Conservation (phyloP, 345 rosid species). For the Ceriops tagal region DNA sequence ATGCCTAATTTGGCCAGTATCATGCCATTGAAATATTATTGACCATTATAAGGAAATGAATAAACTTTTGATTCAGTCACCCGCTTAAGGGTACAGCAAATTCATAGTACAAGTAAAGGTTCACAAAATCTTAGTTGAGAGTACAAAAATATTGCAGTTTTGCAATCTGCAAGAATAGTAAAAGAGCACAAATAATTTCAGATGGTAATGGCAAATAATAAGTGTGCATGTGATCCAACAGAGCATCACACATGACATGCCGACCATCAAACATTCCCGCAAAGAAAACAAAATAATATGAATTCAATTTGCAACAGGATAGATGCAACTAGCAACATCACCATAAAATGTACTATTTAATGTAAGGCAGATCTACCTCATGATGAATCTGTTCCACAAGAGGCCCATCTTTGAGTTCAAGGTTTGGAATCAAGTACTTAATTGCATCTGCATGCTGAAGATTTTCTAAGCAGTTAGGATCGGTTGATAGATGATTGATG, state of each 20-base stretch:
- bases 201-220: not conserved
- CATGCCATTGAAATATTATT: not conserved
- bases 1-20: not conserved
- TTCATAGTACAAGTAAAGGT: too few relatives aligned
- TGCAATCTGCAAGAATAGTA: not conserved
- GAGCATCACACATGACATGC: too few relatives aligned
- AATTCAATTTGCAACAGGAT: not conserved
- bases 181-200: not conserved
- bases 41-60: not conserved
- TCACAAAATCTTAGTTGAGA: too few relatives aligned
- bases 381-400: constrained; percentile 77
- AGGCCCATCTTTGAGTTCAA: constrained; percentile 84
- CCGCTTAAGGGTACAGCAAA: too few relatives aligned
- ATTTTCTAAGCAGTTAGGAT: constrained; percentile 93
- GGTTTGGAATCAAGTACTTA: constrained; percentile 89
- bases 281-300: not conserved
- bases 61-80: too few relatives aligned
- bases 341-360: constrained; percentile 1
- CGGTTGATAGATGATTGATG: constrained; percentile 80
- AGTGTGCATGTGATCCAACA: too few relatives aligned
- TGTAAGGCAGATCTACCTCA: constrained; percentile 54
- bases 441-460: constrained; percentile 97
- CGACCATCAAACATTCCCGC: not conserved
- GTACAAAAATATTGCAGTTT: too few relatives aligned
- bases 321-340: constrained; percentile 2